Evolutionary conservation across 148 eudicot genomes (phyloP).

Genomic region (Talinum fruticosum): DNA sequence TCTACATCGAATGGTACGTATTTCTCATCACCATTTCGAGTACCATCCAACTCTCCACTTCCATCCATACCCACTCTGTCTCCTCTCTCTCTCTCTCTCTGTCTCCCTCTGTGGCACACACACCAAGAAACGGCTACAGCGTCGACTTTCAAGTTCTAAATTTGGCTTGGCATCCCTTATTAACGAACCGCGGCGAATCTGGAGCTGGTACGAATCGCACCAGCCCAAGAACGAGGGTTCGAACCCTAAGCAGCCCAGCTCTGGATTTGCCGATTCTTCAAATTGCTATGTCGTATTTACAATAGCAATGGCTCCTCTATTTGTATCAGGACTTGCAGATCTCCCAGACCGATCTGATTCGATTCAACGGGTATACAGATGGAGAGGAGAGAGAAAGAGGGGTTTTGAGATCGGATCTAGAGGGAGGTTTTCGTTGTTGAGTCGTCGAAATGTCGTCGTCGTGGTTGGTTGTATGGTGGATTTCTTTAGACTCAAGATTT

Average conservation of each 20-base stretch:
- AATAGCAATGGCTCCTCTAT: conserved; percentile 14
- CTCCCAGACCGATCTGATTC: not conserved
- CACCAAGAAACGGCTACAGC: too few species aligned
- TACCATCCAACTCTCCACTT: conserved; percentile 27
- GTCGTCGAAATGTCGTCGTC: not conserved
- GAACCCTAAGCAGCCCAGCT: not conserved
- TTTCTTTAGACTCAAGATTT: not conserved
- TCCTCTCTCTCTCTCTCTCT: too few species aligned
- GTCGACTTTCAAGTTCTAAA: too few species aligned
- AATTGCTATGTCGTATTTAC: not conserved
- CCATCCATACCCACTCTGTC: conserved; percentile 16
- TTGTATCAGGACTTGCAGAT: not conserved
- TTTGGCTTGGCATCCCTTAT: conserved; percentile 16
- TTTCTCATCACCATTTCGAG: conserved; percentile 27
- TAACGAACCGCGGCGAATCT: conserved; percentile 11
- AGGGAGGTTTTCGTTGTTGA: not conserved
- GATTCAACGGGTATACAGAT: not conserved
- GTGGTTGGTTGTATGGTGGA: conserved; percentile 10
- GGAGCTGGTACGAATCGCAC: conserved; percentile 16
- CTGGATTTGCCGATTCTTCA: conserved; percentile 1
- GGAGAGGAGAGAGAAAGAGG: not conserved
- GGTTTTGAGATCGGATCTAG: conserved; percentile 18
- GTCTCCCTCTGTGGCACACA: too few species aligned
- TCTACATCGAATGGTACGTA: conserved; percentile 64
- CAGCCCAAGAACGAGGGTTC: conserved; percentile 14